These are phyloP conservation scores for Pogostemon cablin DNA, from an alignment of 257 asterid genomes.

Conservation along the genomic window DNA sequence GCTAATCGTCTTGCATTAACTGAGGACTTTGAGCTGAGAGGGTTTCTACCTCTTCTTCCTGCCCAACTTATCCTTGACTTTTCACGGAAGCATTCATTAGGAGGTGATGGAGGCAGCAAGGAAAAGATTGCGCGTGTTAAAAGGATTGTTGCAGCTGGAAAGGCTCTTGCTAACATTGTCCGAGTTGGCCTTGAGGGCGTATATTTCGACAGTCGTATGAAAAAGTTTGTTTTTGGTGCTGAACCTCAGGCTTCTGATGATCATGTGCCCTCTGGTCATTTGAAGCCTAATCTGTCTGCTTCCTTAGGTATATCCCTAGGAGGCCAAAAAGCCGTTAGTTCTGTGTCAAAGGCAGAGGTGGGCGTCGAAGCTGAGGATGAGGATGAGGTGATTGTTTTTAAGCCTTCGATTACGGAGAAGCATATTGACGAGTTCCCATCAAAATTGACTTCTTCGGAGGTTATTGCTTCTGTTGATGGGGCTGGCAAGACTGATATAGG, in stretches of 20 bases:
- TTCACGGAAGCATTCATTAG: conserved; percentile 72
- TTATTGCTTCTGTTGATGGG: conserved; percentile 41
- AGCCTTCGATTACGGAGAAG: conserved; percentile 73
- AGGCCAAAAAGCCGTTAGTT: conserved; percentile 33
- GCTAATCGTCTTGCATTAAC: conserved; percentile 80
- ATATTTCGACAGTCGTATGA: conserved; percentile 60
- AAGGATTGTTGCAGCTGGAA: conserved; percentile 92
- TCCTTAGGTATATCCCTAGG: conserved; percentile 36
- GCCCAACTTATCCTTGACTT: conserved; percentile 88
- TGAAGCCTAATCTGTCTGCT: conserved; percentile 42
- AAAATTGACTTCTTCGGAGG: conserved; percentile 37
- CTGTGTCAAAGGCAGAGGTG: conserved; percentile 41
- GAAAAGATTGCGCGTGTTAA: conserved; percentile 65
- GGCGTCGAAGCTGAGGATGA: conserved; percentile 67
- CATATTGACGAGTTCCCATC: conserved; percentile 47
- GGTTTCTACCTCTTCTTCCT: conserved; percentile 84
- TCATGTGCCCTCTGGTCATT: conserved; percentile 35
- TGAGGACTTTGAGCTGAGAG: conserved; percentile 93
- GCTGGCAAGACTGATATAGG: conserved; percentile 40
- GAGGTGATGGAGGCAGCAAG: conserved; percentile 60
- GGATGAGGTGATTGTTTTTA: conserved; percentile 91
- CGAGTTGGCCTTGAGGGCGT: conserved; percentile 64
- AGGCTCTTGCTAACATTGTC: conserved; percentile 75
- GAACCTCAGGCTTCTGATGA: conserved; percentile 67
- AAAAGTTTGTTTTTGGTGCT: conserved; percentile 68